Percentiles rank a stretch among this genome's conserved stretches.
phyloP scores from a whole-genome alignment of 2,329 filamentous ascomycete species.

The Cordyceps cateniannulata region DNA sequence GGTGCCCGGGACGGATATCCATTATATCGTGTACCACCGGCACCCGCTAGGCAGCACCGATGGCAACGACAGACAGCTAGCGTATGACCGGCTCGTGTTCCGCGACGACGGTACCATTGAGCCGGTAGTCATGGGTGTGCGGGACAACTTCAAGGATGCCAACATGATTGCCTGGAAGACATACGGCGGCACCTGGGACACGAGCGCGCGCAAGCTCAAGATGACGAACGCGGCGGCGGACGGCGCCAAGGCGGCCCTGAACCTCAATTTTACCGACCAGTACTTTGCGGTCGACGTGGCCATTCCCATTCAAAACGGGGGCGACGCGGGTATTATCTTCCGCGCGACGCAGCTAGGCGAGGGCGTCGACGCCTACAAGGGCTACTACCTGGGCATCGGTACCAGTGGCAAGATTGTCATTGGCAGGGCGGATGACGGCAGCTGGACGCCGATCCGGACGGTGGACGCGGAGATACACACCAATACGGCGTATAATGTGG shows the following conservation, averaged over 20 bases:
- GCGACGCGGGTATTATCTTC: conserved; percentile 30
- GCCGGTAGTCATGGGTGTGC: conserved; percentile 37
- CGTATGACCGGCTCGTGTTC: conserved; percentile 43
- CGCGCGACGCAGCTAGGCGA: conserved; percentile 20
- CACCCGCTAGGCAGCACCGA: conserved; percentile 35
- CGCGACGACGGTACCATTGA: conserved; percentile 35
- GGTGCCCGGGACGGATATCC: conserved; percentile 38
- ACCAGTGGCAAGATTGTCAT: conserved; percentile 20
- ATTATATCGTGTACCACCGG: conserved; percentile 43
- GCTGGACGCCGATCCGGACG: neutral
- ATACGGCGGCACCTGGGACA: conserved; percentile 15
- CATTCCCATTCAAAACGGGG: conserved; percentile 7
- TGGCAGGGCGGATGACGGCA: conserved; percentile 14
- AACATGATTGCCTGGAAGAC: conserved; percentile 32
- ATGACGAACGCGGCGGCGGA: conserved; percentile 11
- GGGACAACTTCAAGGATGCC: conserved; percentile 36
- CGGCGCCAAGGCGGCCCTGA: conserved; percentile 24
- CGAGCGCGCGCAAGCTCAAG: conserved; percentile 17
- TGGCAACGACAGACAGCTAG: conserved; percentile 39
- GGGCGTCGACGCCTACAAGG: conserved; percentile 14
- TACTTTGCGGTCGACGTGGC: conserved; percentile 25
- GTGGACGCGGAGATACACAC: conserved; percentile 2
- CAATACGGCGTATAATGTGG: conserved; percentile 4
- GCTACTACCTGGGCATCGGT: conserved; percentile 27
- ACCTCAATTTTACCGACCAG: conserved; percentile 31